Conservation (phyloP, 129 eudicot species). For the Logfia minima region DNA sequence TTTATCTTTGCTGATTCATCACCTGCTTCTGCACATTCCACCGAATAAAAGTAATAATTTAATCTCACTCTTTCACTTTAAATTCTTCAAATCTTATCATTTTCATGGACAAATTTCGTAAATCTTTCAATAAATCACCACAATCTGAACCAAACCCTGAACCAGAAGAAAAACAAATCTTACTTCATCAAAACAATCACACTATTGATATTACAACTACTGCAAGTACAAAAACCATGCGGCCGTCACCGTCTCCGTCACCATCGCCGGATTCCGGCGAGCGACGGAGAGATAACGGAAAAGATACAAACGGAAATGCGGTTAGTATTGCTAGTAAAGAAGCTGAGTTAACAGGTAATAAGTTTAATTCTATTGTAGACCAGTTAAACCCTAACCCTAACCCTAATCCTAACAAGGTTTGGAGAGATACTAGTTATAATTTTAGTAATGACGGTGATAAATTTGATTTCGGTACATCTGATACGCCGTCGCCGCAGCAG, state of each 20-base stretch:
- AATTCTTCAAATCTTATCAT: slow-evolving; percentile 5
- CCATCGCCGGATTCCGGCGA: slow-evolving; percentile 25
- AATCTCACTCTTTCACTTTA: slow-evolving; percentile 7
- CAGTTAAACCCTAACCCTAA: slow-evolving; percentile 13
- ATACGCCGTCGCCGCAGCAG: slow-evolving; percentile 35
- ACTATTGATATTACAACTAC: slow-evolving; percentile 15
- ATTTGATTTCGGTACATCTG: slow-evolving; percentile 30
- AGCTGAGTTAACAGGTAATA: slow-evolving; percentile 20
- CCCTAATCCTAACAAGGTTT: slow-evolving; percentile 14
- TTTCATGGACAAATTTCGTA: slow-evolving; percentile 26
- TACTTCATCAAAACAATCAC: slow-evolving; percentile 19
- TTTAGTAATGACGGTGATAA: slow-evolving; percentile 29
- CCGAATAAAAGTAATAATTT: background rate
- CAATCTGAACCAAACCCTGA: slow-evolving; percentile 17
- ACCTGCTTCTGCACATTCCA: slow-evolving; percentile 25
- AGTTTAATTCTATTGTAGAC: slow-evolving; percentile 4
- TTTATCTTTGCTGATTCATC: slow-evolving; percentile 19
- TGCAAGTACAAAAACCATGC: background rate
- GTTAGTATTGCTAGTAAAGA: slow-evolving; percentile 13
- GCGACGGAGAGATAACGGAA: slow-evolving; percentile 11
- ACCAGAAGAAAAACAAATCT: slow-evolving; percentile 26
- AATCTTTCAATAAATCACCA: slow-evolving; percentile 25
- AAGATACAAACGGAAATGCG: slow-evolving; percentile 29
- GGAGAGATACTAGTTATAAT: slow-evolving; percentile 39
- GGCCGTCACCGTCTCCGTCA: slow-evolving; percentile 23